phyloP scores from a whole-genome alignment of 2,329 filamentous ascomycete species.

The Microcera coccophila region DNA sequence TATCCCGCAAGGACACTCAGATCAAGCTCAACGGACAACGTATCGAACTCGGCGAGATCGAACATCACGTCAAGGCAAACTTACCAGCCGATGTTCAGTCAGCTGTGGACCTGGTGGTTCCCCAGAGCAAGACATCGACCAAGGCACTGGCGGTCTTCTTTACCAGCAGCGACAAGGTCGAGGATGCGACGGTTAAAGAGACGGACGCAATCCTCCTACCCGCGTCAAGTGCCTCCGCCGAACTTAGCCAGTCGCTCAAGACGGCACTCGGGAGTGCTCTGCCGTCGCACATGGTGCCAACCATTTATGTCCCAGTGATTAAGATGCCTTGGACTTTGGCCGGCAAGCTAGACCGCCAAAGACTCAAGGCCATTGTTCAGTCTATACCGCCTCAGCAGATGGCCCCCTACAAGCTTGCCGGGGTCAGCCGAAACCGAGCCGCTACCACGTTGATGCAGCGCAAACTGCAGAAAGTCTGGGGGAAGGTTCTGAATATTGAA shows the following conservation, averaged over 20 bases:
- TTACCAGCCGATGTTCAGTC: conserved; percentile 40
- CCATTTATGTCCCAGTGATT: conserved; percentile 37
- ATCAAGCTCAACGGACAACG: too few species aligned
- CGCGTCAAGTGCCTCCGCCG: conserved; percentile 7
- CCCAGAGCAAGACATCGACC: conserved; percentile 22
- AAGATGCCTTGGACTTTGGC: conserved; percentile 40
- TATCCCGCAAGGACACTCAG: too few species aligned
- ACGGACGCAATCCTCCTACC: conserved; percentile 2
- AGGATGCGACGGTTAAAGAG: background rate
- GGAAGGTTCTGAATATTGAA: background rate
- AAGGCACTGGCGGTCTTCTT: conserved; percentile 21
- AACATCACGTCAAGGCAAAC: conserved; percentile 39
- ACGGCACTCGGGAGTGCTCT: conserved; percentile 5
- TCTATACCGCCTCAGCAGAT: conserved; percentile 8
- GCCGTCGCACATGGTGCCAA: conserved; percentile 40
- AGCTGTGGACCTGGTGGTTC: conserved; percentile 45
- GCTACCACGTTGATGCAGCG: conserved; percentile 36
- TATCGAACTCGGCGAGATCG: conserved; percentile 51
- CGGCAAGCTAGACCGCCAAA: conserved; percentile 44
- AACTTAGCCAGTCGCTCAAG: conserved; percentile 12
- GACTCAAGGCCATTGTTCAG: conserved; percentile 21
- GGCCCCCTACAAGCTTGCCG: conserved; percentile 14
- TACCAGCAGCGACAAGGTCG: background rate
- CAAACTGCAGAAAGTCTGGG: conserved; percentile 25
- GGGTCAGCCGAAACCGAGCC: conserved; percentile 22